Conservation (phyloP, 129 eudicot genomes). For the Lactuca saligna region DNA sequence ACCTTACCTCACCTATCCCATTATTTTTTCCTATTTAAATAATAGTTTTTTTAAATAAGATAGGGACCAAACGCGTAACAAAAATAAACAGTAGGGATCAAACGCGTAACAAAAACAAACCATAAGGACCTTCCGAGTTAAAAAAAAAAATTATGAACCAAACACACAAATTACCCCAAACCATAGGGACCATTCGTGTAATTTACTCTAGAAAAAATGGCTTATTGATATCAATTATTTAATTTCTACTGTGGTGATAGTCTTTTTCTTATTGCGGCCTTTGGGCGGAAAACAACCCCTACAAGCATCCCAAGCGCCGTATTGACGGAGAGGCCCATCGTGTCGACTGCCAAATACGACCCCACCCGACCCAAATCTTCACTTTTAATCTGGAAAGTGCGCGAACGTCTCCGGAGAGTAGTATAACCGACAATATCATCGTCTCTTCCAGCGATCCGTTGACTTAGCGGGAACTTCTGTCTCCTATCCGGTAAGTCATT, state of each 20-base stretch:
- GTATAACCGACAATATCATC: not conserved
- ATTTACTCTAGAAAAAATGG: not conserved
- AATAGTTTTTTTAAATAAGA: too few relatives aligned
- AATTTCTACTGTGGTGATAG: not conserved
- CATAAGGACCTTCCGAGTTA: too few relatives aligned
- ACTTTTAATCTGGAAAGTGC: slow-evolving; percentile 9
- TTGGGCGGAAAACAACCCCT: slow-evolving; percentile 10
- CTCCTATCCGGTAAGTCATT: slow-evolving; percentile 3
- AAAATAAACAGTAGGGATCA: too few relatives aligned
- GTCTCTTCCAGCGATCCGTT: slow-evolving; percentile 1
- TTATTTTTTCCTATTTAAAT: too few relatives aligned
- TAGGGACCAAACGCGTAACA: too few relatives aligned
- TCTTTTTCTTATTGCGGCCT: not conserved
- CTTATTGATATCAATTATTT: not conserved
- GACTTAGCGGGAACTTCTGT: not conserved
- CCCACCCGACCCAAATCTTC: slow-evolving; percentile 15
- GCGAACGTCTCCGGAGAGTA: not conserved
- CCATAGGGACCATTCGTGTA: too few relatives aligned
- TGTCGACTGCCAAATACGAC: not conserved
- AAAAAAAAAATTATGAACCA: too few relatives aligned
- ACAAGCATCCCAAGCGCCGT: slow-evolving; percentile 26
- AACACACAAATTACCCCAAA: too few relatives aligned
- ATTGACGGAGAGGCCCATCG: slow-evolving; percentile 3
- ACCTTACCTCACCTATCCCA: too few relatives aligned
- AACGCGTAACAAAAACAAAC: too few relatives aligned